Conservation (phyloP, 78 protist species). For the Dictyostelium capitatum region DNA sequence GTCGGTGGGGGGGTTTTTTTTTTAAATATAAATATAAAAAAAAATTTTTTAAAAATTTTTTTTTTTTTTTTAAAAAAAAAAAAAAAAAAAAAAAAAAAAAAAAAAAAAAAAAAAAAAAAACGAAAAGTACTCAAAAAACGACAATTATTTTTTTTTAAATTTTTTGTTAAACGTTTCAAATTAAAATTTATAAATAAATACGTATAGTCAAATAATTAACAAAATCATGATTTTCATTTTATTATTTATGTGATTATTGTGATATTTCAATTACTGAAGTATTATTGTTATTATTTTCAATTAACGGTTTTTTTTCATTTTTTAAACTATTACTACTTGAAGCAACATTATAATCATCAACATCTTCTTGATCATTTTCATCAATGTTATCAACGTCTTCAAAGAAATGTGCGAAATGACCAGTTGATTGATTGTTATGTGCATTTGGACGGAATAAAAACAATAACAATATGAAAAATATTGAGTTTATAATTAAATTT, state of each 20-base stretch:
- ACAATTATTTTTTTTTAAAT: neutral
- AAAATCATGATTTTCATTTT: neutral
- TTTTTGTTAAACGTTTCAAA: too few species aligned
- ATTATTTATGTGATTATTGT: neutral
- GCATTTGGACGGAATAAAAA: constrained; percentile 28
- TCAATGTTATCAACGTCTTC: neutral
- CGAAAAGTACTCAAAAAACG: neutral
- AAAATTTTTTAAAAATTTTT: too few species aligned
- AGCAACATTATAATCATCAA: neutral
- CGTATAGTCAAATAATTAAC: too few species aligned
- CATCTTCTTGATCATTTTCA: neutral
- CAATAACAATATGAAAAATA: constrained; percentile 3
- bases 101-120: neutral
- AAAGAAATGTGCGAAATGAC: constrained; percentile 6
- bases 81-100: neutral
- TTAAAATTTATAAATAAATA: too few species aligned
- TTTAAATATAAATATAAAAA: too few species aligned
- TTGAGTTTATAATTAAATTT: constrained; percentile 9
- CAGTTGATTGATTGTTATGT: neutral
- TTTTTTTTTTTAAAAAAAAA: too few species aligned
- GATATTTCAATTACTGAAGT: neutral
- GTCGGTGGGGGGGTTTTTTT: too few species aligned
- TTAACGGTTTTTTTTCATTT: constrained; percentile 1
- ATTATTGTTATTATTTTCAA: neutral
- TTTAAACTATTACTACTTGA: neutral